Evolutionary conservation across 129 eudicot genomes (phyloP).

Genomic region (Pseudognaphalium luteoalbum): DNA sequence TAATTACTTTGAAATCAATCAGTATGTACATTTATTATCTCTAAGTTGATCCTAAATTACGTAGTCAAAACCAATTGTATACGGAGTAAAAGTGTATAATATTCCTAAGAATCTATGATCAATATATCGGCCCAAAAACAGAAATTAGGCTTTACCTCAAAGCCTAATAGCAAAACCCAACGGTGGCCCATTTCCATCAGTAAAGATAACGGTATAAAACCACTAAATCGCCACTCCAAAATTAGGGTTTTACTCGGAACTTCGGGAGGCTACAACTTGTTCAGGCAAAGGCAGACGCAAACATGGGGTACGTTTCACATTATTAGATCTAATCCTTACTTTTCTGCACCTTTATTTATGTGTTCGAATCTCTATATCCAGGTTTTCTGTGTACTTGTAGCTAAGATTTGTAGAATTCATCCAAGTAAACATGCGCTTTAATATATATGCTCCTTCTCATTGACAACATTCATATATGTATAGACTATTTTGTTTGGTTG

Average conservation of each 20-base stretch:
- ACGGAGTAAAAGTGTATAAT: too few relatives aligned
- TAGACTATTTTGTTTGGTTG: background rate
- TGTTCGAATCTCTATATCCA: background rate
- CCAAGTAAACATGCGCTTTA: slow-evolving; percentile 1
- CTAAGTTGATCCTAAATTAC: too few relatives aligned
- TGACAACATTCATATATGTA: background rate
- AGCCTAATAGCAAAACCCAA: slow-evolving; percentile 11
- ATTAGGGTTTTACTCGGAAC: slow-evolving; percentile 32
- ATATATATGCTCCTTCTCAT: background rate
- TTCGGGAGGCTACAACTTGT: slow-evolving; percentile 15
- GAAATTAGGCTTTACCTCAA: background rate
- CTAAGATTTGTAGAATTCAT: background rate
- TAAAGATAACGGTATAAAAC: background rate
- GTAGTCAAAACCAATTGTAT: too few relatives aligned
- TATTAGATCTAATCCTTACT: slow-evolving; percentile 3
- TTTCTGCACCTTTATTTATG: background rate
- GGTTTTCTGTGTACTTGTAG: background rate
- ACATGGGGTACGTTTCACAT: slow-evolving; percentile 36
- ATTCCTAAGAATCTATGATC: background rate
- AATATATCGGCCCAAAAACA: slow-evolving; percentile 5
- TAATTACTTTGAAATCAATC: too few relatives aligned
- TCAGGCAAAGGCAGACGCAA: slow-evolving; percentile 26
- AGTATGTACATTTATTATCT: too few relatives aligned
- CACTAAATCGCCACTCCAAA: slow-evolving; percentile 14
- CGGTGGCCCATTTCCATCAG: background rate